These are phyloP conservation scores for Pulicaria dysenterica DNA, from an alignment of 129 eudicot genomes.

Conservation along the genomic window DNA sequence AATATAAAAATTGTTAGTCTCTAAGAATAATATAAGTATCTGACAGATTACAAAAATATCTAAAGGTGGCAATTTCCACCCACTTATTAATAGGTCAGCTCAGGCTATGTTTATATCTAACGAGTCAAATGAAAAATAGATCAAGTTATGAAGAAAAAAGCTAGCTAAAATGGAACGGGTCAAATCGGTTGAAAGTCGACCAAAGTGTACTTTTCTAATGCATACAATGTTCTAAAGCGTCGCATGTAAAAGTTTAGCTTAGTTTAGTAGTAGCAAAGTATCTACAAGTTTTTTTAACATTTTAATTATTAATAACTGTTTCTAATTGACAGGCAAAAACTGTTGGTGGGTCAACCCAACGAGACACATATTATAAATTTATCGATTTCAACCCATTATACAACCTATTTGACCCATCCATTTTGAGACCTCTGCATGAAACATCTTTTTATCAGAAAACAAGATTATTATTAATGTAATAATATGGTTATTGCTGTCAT, in stretches of 20 bases:
- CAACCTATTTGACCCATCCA: neutral
- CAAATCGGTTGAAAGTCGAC: neutral
- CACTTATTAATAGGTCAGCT: neutral
- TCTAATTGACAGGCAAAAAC: neutral
- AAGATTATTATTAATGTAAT: neutral
- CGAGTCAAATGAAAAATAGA: neutral
- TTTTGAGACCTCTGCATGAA: neutral
- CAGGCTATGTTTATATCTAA: slow-evolving; percentile 6
- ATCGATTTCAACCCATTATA: neutral
- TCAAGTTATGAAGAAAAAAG: neutral
- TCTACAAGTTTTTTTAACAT: neutral
- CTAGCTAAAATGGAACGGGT: neutral
- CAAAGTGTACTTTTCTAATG: neutral
- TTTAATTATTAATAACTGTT: neutral
- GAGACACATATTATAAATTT: neutral
- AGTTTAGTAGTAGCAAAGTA: neutral
- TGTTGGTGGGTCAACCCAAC: neutral
- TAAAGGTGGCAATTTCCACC: slow-evolving; percentile 4
- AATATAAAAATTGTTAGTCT: neutral
- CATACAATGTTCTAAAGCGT: neutral
- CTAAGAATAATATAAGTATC: neutral
- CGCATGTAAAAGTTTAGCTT: neutral
- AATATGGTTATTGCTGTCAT: slow-evolving; percentile 3
- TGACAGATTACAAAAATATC: neutral
- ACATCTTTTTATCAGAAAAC: neutral